Percentiles rank a stretch among this genome's conserved stretches.
phyloP scores from a whole-genome alignment of 495 filamentous ascomycete species.

The Neurospora tetrasperma region DNA sequence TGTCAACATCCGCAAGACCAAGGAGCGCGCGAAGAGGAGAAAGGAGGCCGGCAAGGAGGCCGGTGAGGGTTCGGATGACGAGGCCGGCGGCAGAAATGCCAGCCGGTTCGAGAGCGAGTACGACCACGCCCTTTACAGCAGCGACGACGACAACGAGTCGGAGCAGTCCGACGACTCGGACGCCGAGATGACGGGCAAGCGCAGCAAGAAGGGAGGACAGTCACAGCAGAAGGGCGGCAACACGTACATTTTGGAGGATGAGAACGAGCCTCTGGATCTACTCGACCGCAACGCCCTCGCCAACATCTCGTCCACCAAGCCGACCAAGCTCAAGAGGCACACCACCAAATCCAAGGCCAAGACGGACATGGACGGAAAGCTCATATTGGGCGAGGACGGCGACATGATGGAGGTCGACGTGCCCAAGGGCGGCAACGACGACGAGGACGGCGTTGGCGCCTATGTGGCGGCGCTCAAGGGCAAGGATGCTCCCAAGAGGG shows the following conservation, averaged over 20 bases:
- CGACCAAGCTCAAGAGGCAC: slow-evolving; percentile 47
- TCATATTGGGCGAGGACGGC: slow-evolving; percentile 58
- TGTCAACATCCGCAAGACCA: slow-evolving; percentile 84
- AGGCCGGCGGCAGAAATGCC: slow-evolving; percentile 37
- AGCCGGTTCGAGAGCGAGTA: slow-evolving; percentile 78
- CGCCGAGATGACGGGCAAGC: slow-evolving; percentile 47
- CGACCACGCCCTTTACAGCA: slow-evolving; percentile 90
- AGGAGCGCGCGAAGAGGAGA: slow-evolving; percentile 76
- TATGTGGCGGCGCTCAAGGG: slow-evolving; percentile 87
- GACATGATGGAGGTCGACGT: slow-evolving; percentile 50
- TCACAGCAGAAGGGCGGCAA: slow-evolving; percentile 42
- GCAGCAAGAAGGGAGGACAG: slow-evolving; percentile 32
- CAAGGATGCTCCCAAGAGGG: slow-evolving; percentile 68
- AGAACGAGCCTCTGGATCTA: slow-evolving; percentile 88
- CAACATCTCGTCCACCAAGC: slow-evolving; percentile 86
- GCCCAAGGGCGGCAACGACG: slow-evolving; percentile 39
- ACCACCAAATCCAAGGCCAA: slow-evolving; percentile 53
- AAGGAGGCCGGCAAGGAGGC: slow-evolving; percentile 55
- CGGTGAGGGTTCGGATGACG: slow-evolving; percentile 37
- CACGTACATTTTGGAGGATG: slow-evolving; percentile 84
- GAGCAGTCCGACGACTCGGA: slow-evolving; percentile 51
- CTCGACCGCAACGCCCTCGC: slow-evolving; percentile 80
- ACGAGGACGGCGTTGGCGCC: slow-evolving; percentile 66
- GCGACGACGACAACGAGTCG: slow-evolving; percentile 40
- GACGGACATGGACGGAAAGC: slow-evolving; percentile 76